A percentile compares a stretch with the other conserved stretches of the same genome.
Evolutionary conservation across 2,329 filamentous ascomycete genomes (phyloP).

Genomic region (Ophiobolus disseminans): DNA sequence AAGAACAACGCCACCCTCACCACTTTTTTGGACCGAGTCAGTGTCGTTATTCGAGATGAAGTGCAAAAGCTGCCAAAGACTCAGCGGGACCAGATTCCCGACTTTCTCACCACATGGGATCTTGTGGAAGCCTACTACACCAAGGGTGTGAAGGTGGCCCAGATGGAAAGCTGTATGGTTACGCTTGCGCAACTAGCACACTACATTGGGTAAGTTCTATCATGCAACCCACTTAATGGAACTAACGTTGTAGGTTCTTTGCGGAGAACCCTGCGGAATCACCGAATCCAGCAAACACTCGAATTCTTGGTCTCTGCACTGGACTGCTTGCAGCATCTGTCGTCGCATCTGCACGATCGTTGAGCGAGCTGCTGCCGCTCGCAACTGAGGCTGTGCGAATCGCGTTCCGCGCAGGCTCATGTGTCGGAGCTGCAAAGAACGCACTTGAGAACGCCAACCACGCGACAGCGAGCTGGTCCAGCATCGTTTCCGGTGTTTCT

Average conservation of each 20-base stretch:
- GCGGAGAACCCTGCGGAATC: constrained; percentile 62
- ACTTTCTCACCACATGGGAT: constrained; percentile 68
- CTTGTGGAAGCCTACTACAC: constrained; percentile 70
- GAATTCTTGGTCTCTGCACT: constrained; percentile 71
- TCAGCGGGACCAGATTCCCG: constrained; percentile 66
- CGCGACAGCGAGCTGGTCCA: constrained; percentile 70
- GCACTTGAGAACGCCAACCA: constrained; percentile 61
- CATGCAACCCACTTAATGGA: background rate
- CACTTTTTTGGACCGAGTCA: constrained; percentile 67
- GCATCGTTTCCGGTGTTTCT: constrained; percentile 65
- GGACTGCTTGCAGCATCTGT: constrained; percentile 74
- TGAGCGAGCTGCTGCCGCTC: constrained; percentile 67
- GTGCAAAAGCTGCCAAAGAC: constrained; percentile 63
- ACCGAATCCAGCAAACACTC: constrained; percentile 57
- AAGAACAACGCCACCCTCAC: constrained; percentile 65
- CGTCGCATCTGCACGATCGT: constrained; percentile 67
- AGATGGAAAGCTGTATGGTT: constrained; percentile 69
- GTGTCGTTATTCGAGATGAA: constrained; percentile 66
- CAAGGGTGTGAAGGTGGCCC: constrained; percentile 64
- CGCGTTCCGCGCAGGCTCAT: constrained; percentile 68
- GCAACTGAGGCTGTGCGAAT: constrained; percentile 70
- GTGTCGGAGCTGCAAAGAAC: constrained; percentile 52
- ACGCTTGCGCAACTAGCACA: constrained; percentile 71
- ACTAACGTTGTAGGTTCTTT: constrained; percentile 52
- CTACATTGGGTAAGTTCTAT: constrained; percentile 68